These are phyloP conservation scores for Podospora appendiculata DNA, from an alignment of 495 filamentous ascomycete species.

Conservation along the genomic window DNA sequence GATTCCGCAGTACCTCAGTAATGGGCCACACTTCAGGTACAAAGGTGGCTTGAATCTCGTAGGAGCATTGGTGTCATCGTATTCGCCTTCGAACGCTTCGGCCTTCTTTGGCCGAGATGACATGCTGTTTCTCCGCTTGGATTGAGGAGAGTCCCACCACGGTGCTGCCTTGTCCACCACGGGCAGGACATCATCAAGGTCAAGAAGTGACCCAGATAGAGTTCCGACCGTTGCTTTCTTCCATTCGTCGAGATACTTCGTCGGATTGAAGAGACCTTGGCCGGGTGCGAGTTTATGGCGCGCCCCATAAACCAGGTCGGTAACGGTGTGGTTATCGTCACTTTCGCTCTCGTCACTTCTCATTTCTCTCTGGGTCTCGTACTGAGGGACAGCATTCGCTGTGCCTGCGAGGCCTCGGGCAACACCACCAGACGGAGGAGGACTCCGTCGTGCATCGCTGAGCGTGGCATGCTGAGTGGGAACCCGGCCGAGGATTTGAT, in stretches of 20 bases:
- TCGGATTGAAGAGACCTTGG: constrained; percentile 36
- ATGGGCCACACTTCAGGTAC: constrained; percentile 81
- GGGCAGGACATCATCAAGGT: constrained; percentile 31
- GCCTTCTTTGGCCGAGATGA: constrained; percentile 29
- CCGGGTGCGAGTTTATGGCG: constrained; percentile 33
- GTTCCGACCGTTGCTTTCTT: constrained; percentile 45
- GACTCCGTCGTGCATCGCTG: constrained; percentile 2
- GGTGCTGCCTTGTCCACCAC: constrained; percentile 31
- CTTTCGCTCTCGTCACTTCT: constrained; percentile 9
- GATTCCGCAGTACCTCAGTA: constrained; percentile 85
- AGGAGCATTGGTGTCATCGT: constrained; percentile 43
- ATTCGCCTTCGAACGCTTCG: constrained; percentile 41
- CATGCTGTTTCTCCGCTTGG: constrained; percentile 28
- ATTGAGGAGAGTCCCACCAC: constrained; percentile 46
- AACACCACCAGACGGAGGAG: not conserved
- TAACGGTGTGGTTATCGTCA: constrained; percentile 27
- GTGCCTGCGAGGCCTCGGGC: not conserved
- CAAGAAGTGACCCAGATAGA: constrained; percentile 41
- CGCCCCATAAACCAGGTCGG: constrained; percentile 35
- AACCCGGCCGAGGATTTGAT: constrained; percentile 18
- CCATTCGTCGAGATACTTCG: constrained; percentile 50
- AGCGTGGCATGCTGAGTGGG: constrained; percentile 2
- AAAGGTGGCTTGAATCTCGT: constrained; percentile 76
- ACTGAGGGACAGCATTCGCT: not conserved
- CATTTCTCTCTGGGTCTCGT: constrained; percentile 9